Base-by-base conservation (phyloP, 164 flowering plant species). In the Sedum album region DNA sequence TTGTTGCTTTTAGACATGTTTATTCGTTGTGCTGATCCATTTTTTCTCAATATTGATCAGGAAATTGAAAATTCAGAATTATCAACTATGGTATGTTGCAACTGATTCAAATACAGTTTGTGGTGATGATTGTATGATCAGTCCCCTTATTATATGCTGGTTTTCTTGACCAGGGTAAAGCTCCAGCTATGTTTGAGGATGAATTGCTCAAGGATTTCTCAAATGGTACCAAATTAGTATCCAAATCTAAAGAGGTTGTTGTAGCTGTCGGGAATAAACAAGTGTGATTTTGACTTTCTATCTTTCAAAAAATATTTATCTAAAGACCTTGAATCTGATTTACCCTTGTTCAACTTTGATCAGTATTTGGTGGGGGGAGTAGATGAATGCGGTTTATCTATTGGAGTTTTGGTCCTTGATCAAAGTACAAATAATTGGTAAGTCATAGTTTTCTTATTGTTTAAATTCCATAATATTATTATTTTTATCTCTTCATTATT, bases 341-440 rank as follows among this genome's bases (percentile, higher is more conserved):
- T 35, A 30, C 33, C 51, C 63, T 30, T 15, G 5, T 66, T 48
- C 42, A 18, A 70, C 69, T 68, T 26, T 74, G 61, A 28, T 66
- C 81, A 91, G 98, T 93, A 86, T 79, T 81, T 76, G 49, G 83
- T 90, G 74, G 93, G 84, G 73, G 86, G 80, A 49, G 51, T 73
- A 4, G 44, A 23, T 57, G 18, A 57, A 26, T 28, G 7, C 14
- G 62, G 18, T 30, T 26, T 7, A 1, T 57, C 62, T 14, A 57
- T 57, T 25, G 5, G 33, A 26, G 62, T 57, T 6, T 30, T 26
- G 20, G 6, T 57, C 62, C 33, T 28, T 28, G 62, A 57, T 10
- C 62, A 28, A 57, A 57, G 23, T 57, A 31, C 65, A 77, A 88
- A 93, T 90, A 87, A 82, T 81, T 77, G 57, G 83, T 90, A 75